A percentile compares a stretch with the other conserved stretches of the same genome.
These are phyloP conservation scores for Bruguiera sexangula DNA, from an alignment of 345 rosid genomes.

Conservation along the genomic window DNA sequence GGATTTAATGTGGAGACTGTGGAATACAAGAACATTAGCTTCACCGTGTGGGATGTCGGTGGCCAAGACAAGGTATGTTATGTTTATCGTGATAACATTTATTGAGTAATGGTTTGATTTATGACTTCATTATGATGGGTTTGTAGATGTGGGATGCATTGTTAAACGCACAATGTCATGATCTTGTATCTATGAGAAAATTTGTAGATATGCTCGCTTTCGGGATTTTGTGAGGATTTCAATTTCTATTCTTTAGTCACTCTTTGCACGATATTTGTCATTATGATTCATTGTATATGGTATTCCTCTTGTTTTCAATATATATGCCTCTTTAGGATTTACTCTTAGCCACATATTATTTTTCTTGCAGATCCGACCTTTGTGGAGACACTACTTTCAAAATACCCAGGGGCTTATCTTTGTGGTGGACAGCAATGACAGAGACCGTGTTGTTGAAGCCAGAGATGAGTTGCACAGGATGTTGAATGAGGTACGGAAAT, in stretches of 20 bases:
- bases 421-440: constrained; percentile 82
- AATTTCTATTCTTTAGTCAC: too few species aligned
- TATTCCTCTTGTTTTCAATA: too few species aligned
- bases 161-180: too few species aligned
- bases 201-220: not conserved
- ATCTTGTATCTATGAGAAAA: too few species aligned
- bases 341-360: not conserved
- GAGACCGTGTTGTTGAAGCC: constrained; percentile 82
- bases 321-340: not conserved
- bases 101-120: not conserved
- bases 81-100: not conserved
- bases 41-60: constrained; percentile 86
- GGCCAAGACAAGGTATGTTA: constrained; percentile 80
- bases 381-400: constrained; percentile 85
- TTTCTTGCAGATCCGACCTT: constrained; percentile 57
- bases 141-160: not conserved
- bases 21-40: constrained; percentile 84
- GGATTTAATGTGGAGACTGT: constrained; percentile 84
- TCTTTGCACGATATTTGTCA: too few species aligned
- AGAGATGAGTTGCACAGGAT: constrained; percentile 78
- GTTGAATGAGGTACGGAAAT: constrained; percentile 62
- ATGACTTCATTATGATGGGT: not conserved
- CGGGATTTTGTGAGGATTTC: too few species aligned
- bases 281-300: too few species aligned
- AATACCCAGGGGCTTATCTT: constrained; percentile 82